Evolutionary conservation across 2,329 filamentous ascomycete genomes (phyloP), one percentile per base, ranked within the genome.

Genomic region (Sporothrix globosa): DNA sequence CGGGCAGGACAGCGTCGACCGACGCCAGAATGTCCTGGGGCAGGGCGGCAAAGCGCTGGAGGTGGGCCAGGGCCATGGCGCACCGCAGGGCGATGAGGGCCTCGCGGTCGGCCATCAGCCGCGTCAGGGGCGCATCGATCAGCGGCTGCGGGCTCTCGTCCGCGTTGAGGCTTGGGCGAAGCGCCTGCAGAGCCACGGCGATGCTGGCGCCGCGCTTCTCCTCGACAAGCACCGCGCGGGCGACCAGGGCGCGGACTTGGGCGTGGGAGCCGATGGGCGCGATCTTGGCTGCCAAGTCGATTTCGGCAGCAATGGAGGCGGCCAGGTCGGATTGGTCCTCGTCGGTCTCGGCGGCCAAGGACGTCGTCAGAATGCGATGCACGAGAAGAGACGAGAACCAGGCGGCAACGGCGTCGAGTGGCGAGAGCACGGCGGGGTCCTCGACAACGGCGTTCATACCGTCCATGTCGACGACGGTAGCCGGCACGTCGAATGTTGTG

Each of bases 401-500:
- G 2, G 94, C 92, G 7, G 94, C 92, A 67, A 97, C 88, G 14
- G 93, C 93, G 79, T 97, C 95, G 74, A 97, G 87, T 0, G 94
- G 92, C 21, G 92, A 96, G 68, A 91, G 88, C 72, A 97, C 92
- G 2, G 93, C 90, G 68, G 88, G 88, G 76, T 97, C 95, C 71
- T 96, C 91, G 3, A 96, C 91, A 0, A 97, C 92, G 6, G 87
- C 85, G 77, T 96, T 91, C 85, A 96, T 91, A 63, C 91, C 88
- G 68, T 90, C 88, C 73, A 92, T 90, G 27, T 85, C 83, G 3
- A 89, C 86, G 11, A 14, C 60, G 24, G 84, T 82, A 2, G 85
- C 83, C 56, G 84, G 81, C 0, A 89, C 86, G 41, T 90, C 88
- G 75, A 92, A 84, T 1, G 89, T 88, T 0, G 91, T 95, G 4